Evolutionary conservation across 2,329 filamentous ascomycete genomes (phyloP).

Genomic region (Hypocrella siamensis): DNA sequence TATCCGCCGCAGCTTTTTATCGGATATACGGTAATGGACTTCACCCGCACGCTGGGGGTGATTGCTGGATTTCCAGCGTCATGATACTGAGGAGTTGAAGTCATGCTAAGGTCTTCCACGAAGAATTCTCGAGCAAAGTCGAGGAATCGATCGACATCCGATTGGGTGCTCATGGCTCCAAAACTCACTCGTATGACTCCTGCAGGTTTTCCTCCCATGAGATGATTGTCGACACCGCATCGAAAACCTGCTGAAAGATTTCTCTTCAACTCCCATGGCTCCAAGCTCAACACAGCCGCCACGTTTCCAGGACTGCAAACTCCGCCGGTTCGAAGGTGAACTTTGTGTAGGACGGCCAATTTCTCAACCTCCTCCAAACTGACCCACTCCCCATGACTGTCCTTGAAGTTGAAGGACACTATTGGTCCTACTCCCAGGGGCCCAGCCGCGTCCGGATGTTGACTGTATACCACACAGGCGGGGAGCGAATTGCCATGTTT

Average conservation of each 20-base stretch:
- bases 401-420: constrained; percentile 69
- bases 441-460: constrained; percentile 6
- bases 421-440: constrained; percentile 50
- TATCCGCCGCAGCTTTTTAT: constrained; percentile 90
- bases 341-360: constrained; percentile 58
- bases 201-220: constrained; percentile 72
- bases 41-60: constrained; percentile 23
- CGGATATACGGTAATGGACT: constrained; percentile 62
- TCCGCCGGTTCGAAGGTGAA: constrained; percentile 77
- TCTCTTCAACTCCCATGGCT: constrained; percentile 65
- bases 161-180: constrained; percentile 72
- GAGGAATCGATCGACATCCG: constrained; percentile 59
- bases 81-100: background rate
- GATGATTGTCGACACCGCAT: constrained; percentile 70
- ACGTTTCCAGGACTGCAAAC: constrained; percentile 87
- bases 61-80: background rate
- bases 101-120: constrained; percentile 7
- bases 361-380: constrained; percentile 80
- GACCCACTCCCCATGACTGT: constrained; percentile 55
- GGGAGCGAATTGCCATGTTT: constrained; percentile 51
- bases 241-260: constrained; percentile 77
- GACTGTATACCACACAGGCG: constrained; percentile 53
- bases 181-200: constrained; percentile 76
- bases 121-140: constrained; percentile 60
- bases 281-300: constrained; percentile 53